Base-by-base conservation (phyloP, 2,329 filamentous ascomycete genomes). In the Rutstroemia sp. region DNA sequence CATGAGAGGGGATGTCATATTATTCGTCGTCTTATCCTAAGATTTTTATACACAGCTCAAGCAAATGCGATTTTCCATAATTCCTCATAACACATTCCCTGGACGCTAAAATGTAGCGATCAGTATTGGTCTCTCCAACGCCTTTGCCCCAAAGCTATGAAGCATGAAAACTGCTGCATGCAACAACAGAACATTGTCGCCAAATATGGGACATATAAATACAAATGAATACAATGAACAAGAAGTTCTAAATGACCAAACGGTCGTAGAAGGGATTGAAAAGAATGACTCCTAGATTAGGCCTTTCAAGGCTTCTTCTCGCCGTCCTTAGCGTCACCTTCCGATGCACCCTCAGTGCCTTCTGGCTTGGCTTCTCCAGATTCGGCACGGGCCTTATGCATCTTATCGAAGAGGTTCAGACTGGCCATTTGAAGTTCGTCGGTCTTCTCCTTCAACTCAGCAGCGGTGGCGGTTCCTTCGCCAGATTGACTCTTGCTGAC, bases 331-430 rank as follows among this genome's bases (percentile, higher is more conserved):
- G 88, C 88, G 78, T 91, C 84, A 64, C 79, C 84, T 72, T 88
- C 84, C 55, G 65, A 46, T 53, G 66, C 48, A 48, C 61, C 64
- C 59, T 73, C 75, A 76, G 70, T 60, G 78, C 74, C 68, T 76
- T 72, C 68, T 73, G 65, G 67, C 27, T 56, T 51, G 69, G 81
- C 75, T 71, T 82, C 74, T 69, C 78, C 73, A 66, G 78, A 79
- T 78, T 92, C 88, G 66, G 76, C 73, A 68, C 89, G 87, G 66
- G 92, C 90, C 82, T 95, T 95, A 88, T 99, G 92, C 89, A 99
- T 96, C 88, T 97, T 96, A 80, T 97, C 94, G 75, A 99, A 97
- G 70, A 97, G 86, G 78, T 89, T 95, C 77, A 99, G 80, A 76
- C 88, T 92, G 66, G 92, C 89, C 73, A 88, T 89, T 80, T 97